Evolutionary conservation across 169 alveolate species (phyloP).

Genomic region (Neospora caninum): DNA sequence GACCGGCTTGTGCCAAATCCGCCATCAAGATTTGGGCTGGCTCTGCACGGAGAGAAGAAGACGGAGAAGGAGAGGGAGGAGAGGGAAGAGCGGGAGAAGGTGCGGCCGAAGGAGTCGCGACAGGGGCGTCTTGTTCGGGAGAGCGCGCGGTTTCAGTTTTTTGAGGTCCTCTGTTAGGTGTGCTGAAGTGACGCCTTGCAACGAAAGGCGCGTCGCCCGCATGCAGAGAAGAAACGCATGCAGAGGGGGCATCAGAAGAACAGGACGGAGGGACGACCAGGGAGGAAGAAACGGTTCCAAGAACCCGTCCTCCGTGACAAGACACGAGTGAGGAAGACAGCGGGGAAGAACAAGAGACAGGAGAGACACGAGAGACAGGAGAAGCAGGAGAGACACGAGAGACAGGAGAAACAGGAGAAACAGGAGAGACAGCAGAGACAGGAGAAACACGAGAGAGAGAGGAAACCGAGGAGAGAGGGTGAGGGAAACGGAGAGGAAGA

Average conservation of each 20-base stretch:
- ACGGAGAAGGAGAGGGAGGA: background rate
- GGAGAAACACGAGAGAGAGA: background rate
- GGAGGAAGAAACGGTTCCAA: too few species aligned
- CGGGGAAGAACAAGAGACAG: too few species aligned
- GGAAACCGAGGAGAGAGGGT: background rate
- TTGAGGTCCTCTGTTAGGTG: too few species aligned
- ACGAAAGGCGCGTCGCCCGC: background rate
- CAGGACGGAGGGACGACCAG: too few species aligned
- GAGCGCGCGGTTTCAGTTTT: too few species aligned
- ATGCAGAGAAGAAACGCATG: background rate
- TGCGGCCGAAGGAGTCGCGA: too few species aligned
- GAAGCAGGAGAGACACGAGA: background rate
- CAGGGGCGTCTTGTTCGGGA: background rate
- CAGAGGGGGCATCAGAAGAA: too few species aligned
- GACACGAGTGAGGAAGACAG: too few species aligned
- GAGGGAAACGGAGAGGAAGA: background rate
- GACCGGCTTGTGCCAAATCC: background rate
- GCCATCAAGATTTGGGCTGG: background rate
- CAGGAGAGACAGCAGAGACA: background rate
- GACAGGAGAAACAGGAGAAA: background rate
- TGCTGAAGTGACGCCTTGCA: too few species aligned
- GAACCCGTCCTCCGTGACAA: too few species aligned
- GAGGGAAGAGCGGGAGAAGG: background rate
- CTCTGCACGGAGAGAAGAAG: background rate
- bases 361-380: background rate